Conservation (phyloP, 2,329 filamentous ascomycete species). For the Fusarium multiceps region DNA sequence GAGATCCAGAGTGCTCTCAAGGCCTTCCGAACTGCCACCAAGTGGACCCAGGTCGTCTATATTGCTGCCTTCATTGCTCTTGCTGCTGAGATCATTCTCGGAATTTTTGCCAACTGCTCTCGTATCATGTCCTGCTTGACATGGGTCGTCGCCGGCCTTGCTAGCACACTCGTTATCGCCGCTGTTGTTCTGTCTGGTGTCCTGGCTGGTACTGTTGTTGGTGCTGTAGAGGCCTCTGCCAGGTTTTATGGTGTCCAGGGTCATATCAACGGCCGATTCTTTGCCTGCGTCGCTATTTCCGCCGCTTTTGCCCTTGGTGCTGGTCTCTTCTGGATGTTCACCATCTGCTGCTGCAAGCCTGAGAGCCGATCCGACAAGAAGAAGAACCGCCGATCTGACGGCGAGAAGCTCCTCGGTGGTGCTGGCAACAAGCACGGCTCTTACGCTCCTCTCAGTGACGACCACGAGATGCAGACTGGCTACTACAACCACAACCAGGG, state of each 20-base stretch:
- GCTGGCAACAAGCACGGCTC: constrained; percentile 49
- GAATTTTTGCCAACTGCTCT: constrained; percentile 85
- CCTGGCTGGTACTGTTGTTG: constrained; percentile 76
- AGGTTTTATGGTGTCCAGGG: constrained; percentile 78
- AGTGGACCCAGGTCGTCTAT: constrained; percentile 87
- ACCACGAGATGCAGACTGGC: constrained; percentile 52
- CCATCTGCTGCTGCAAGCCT: constrained; percentile 80
- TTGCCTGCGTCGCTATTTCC: constrained; percentile 81
- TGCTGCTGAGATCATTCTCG: constrained; percentile 77
- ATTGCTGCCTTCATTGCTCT: constrained; percentile 78
- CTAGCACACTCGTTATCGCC: constrained; percentile 65
- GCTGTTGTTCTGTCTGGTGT: constrained; percentile 80
- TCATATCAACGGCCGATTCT: constrained; percentile 74
- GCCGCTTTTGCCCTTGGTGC: constrained; percentile 80
- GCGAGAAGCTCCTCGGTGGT: constrained; percentile 64
- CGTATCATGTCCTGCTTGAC: constrained; percentile 84
- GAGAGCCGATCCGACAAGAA: constrained; percentile 51
- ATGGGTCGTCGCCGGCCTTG: constrained; percentile 77
- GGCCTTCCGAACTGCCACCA: constrained; percentile 77
- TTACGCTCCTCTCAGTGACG: constrained; percentile 53
- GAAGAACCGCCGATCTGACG: constrained; percentile 52
- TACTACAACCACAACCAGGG: constrained; percentile 53
- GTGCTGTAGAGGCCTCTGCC: constrained; percentile 62
- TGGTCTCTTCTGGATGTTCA: constrained; percentile 90
- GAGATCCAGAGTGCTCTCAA: constrained; percentile 75